Evolutionary conservation across 768 basidiomycete species (phyloP), one percentile per base, ranked within the genome.

Genomic region (Pulveroboletus sp.): DNA sequence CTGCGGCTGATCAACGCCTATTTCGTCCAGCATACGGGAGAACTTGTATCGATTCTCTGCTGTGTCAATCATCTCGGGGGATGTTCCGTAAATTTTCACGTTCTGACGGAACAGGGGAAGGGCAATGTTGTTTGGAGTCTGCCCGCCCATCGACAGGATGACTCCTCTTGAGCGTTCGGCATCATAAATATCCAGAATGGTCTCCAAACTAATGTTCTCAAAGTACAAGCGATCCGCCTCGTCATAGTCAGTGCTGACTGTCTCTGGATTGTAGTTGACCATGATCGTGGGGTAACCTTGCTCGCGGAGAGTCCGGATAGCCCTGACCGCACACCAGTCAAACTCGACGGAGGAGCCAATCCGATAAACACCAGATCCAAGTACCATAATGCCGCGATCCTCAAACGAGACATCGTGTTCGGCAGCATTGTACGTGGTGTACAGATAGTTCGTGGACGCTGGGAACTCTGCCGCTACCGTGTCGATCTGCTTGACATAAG

Each of bases 191-290:
- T 99, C 95, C 34, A 99, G 77, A 51, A 99, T 92, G 2, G 93
- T 88, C 73, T 99, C 95, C 62, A 97, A 72, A 58, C 86, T 87
- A 76, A 99, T 98, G 67, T 95, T 97, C 73, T 99, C 96, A 68
- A 99, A 99, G 76, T 98, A 99, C 23, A 99, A 78, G 24, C 94
- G 82, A 66, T 99, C 95, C 23, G 95, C 95, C 64, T 98, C 95
- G 71, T 98, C 96, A 71, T 97, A 98, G 69, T 98, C 95, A 27
- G 96, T 97, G 63, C 89, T 93, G 68, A 99, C 96, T 2, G 96
- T 99, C 74, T 98, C 95, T 13, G 95, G 96, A 69, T 99, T 98
- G 72, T 98, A 98, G 74, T 99, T 98, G 74, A 98, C 89, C 95
- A 98, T 99, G 69, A 98, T 83, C 5, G 95, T 98, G 54, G 90